Evolutionary conservation across 129 eudicot genomes (phyloP).

Genomic region (Lactuca saligna): DNA sequence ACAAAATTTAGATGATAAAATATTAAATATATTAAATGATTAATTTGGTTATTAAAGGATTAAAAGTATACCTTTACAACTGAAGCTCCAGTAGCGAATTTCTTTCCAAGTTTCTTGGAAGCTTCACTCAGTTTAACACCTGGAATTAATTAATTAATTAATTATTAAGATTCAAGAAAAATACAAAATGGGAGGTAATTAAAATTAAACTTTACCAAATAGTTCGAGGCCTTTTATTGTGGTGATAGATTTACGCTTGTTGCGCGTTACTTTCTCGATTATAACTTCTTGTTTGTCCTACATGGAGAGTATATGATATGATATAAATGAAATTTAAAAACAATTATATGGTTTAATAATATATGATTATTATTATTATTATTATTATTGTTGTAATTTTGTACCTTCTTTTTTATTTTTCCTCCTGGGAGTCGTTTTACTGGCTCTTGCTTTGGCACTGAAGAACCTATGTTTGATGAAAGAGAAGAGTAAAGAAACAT

Average conservation of each 20-base stretch:
- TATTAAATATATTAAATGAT: neutral
- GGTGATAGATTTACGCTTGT: conserved; percentile 86
- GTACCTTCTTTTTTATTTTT: conserved; percentile 88
- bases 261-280: conserved; percentile 89
- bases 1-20: neutral
- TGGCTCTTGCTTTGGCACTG: conserved; percentile 70
- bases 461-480: conserved; percentile 46
- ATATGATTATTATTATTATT: too few relatives aligned
- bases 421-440: conserved; percentile 98
- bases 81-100: conserved; percentile 98
- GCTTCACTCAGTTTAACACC: conserved; percentile 96
- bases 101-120: conserved; percentile 98
- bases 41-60: conserved; percentile 7
- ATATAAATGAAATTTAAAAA: neutral
- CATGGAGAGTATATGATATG: conserved; percentile 15
- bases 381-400: neutral
- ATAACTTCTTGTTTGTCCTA: conserved; percentile 88
- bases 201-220: conserved; percentile 56
- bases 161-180: too few relatives aligned
- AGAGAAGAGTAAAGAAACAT: neutral
- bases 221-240: conserved; percentile 85
- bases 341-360: neutral
- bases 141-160: conserved; percentile 18
- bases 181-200: neutral
- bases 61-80: conserved; percentile 70